phyloP scores from a whole-genome alignment of 306 rosid species.

The Dicorynia guianensis region DNA sequence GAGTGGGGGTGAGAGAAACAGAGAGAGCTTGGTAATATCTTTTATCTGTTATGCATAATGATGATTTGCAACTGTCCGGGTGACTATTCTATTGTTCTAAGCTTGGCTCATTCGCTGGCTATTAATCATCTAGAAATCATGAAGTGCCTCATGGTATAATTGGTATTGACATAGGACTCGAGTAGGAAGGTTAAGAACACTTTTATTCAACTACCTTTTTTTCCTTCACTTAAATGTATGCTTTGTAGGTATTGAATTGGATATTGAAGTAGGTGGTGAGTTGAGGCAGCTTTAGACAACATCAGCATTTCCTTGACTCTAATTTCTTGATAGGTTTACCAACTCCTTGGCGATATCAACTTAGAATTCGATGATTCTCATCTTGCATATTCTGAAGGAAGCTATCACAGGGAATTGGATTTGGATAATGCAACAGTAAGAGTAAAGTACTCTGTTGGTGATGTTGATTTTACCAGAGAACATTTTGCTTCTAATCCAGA shows the following conservation, averaged over 20 bases:
- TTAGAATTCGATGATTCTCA: conserved; percentile 82
- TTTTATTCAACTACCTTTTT: conserved; percentile 10
- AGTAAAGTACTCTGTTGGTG: conserved; percentile 74
- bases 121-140: not conserved
- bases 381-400: conserved; percentile 59
- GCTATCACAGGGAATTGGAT: conserved; percentile 80
- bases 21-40: not conserved
- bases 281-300: conserved; percentile 14
- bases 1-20: not conserved
- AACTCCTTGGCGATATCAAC: conserved; percentile 83
- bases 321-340: conserved; percentile 67
- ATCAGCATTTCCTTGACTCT: conserved; percentile 25
- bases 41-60: not conserved
- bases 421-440: conserved; percentile 78
- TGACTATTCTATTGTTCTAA: not conserved
- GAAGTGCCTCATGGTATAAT: not conserved
- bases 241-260: conserved; percentile 4
- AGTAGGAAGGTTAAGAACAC: not conserved
- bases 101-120: not conserved
- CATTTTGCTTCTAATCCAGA: conserved; percentile 84
- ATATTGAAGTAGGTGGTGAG: conserved; percentile 15
- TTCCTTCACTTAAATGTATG: conserved; percentile 14
- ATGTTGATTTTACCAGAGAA: conserved; percentile 77
- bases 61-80: not conserved
- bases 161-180: not conserved